Base-by-base conservation (phyloP, 2,329 filamentous ascomycete genomes). In the Fusarium sp. region DNA sequence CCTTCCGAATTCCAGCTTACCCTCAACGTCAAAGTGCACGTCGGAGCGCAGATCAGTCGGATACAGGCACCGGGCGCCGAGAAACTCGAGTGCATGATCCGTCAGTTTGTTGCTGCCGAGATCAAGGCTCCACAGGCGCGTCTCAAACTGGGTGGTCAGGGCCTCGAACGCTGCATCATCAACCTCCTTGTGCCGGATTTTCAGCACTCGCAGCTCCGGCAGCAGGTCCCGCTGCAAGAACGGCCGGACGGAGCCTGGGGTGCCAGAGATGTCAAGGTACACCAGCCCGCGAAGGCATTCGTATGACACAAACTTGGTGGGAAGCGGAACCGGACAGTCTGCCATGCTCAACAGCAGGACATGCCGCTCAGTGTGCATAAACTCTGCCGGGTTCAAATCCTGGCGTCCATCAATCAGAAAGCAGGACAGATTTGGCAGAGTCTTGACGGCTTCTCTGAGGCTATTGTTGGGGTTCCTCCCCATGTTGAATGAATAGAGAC, bases 41-140 rank as follows among this genome's bases (percentile, higher is more conserved):
- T 82, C 78, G 1, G 80, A 81, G 29, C 81, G 81, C n/a, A 85
- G 78, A 2, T 79, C 77, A 9, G 76, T 71, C 14, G 66, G 59
- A 4, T 79, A 78, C 14, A 87, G 81, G 69, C 82, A 85, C 20
- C 74, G 71, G 7, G 78, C 50, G 7, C 79, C 69, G 5, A 83
- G 47, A 4, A 33, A 52, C 9, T 82, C 76, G 13, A 90, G 74
- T 5, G 81, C 74, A 3, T 40, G 74, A 74, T 91, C 89, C 0
- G 85, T 86, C 11, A 92, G 76, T 13, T 82, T 84, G 72, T 92
- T 92, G 7, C 84, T 63, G 40, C 84, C 82, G 1, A 91, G 59
- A 70, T 92, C 89, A 6, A 91, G 77, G 73, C 89, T 90, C 89
- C 90, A 91, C 13, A 91, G 78, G 31, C 83, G 85, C 13, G 6